Evolutionary conservation across 2,329 filamentous ascomycete species (phyloP), one percentile per base, ranked within the genome.

Genomic region (Knoxdaviesia proteae): DNA sequence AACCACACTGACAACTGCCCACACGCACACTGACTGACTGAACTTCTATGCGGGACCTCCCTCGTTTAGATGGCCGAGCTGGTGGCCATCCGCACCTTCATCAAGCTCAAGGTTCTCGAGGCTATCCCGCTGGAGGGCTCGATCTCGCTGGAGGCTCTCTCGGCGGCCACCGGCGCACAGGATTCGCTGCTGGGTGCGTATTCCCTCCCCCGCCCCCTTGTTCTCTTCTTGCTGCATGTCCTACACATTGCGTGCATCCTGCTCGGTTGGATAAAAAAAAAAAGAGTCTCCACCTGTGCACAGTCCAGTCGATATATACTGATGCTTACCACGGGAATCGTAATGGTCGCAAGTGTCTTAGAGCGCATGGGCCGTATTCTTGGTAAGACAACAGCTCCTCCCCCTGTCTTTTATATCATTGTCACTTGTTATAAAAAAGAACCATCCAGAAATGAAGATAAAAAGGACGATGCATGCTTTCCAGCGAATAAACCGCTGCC

Each of bases 121-220:
- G 50, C 54, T 5, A 56, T 57, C 31, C 53, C 53, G 6, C 32
- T 39, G 6, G 43, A 44, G 4, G 51, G 53, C 0, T 50, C 51
- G 5, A 55, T 56, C 38, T 55, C 54, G 1, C 46, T 56, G 4
- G 29, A 50, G 29, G 49, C 50, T n/a, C 50, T 56, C 3, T 52
- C 53, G 11, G 45, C 46, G 34, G 48, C 47, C 6, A 56, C 53
- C 1, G 49, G 53, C 0, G 50, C 50, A 93, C 53, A 56, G 41
- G 51, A 51, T 10, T 57, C 53, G 1, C 48, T 57, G 3, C 41
- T 56, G 7, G 52, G 52, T 55, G 47, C 20, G 20, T 20, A 20
- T 20, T 3, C 20, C 20, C 20, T 20, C 20, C 20, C 20, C 20
- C 20, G 2, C 20, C 20, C 20, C 20, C 2, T 20, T 20, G 20